A percentile compares a stretch with the other conserved stretches of the same genome.
Evolutionary conservation across 2,329 filamentous ascomycete species (phyloP).

Genomic region (Trichoderma sp.): DNA sequence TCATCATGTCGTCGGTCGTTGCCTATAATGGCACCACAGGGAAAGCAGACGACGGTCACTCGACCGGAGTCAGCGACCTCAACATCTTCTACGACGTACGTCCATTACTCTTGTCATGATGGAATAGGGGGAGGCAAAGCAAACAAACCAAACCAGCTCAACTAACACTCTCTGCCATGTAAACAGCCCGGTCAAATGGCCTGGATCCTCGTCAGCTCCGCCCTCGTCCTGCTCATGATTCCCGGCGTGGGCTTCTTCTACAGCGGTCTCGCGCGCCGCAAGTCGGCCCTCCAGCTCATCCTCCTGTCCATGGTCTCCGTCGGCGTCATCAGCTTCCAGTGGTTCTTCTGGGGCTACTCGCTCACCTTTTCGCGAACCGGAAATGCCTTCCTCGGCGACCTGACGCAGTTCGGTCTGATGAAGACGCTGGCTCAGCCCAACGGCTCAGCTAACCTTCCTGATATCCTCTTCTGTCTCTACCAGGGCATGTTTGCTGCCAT

Average conservation of each 20-base stretch:
- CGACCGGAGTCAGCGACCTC: conserved; percentile 60
- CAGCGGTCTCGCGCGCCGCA: conserved; percentile 82
- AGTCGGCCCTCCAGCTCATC: conserved; percentile 83
- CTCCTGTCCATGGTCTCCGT: conserved; percentile 81
- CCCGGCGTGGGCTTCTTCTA: conserved; percentile 95
- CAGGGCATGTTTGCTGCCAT: conserved; percentile 89
- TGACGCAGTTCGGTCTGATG: conserved; percentile 78
- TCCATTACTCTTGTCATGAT: conserved; percentile 10
- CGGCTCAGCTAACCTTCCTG: conserved; percentile 69
- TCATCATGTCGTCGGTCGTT: conserved; percentile 31
- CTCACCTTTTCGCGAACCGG: conserved; percentile 79
- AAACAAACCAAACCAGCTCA: not conserved
- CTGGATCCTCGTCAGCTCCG: conserved; percentile 74
- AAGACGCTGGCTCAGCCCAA: conserved; percentile 75
- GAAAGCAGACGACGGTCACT: conserved; percentile 52
- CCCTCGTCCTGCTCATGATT: conserved; percentile 87
- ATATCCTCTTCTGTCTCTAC: conserved; percentile 81
- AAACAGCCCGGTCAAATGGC: conserved; percentile 73
- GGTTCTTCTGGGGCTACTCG: conserved; percentile 96
- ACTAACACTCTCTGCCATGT: conserved; percentile 6
- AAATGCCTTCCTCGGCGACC: conserved; percentile 73
- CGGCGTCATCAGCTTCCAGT: conserved; percentile 80
- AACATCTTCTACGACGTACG: conserved; percentile 81
- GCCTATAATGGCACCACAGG: conserved; percentile 52
- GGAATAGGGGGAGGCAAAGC: not conserved